Evolutionary conservation across 306 rosid species (phyloP).

Genomic region (Pyrus communis): DNA sequence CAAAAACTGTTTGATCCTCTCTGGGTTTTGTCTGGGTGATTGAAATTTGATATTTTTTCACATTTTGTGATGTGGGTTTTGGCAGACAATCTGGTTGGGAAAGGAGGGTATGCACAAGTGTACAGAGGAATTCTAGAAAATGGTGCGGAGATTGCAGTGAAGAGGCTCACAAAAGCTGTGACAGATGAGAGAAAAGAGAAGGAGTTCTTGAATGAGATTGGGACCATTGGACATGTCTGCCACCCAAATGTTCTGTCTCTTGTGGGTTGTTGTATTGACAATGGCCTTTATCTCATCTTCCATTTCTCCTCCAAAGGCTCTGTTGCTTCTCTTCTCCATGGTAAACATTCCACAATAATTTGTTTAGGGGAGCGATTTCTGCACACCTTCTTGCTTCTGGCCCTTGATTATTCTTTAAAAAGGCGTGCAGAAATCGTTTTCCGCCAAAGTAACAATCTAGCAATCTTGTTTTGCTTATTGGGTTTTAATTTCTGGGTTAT

Average conservation of each 20-base stretch:
- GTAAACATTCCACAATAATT: slow-evolving; percentile 22
- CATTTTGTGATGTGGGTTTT: slow-evolving; percentile 5
- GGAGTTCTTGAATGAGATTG: slow-evolving; percentile 88
- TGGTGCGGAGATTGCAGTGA: slow-evolving; percentile 79
- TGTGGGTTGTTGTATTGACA: slow-evolving; percentile 77
- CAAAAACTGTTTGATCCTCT: background rate
- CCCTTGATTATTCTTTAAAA: too few relatives aligned
- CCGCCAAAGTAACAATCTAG: background rate
- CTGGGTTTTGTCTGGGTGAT: background rate
- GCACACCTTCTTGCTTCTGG: background rate
- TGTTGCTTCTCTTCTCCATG: slow-evolving; percentile 82
- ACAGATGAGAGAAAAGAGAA: slow-evolving; percentile 83
- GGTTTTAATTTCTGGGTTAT: slow-evolving; percentile 13
- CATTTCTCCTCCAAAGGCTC: slow-evolving; percentile 71
- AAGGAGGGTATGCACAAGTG: slow-evolving; percentile 91
- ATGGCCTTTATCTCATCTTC: slow-evolving; percentile 79
- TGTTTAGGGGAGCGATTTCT: background rate
- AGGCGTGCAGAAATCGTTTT: background rate
- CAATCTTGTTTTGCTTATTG: background rate
- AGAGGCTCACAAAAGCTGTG: slow-evolving; percentile 61
- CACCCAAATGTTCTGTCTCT: slow-evolving; percentile 74
- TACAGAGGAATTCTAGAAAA: slow-evolving; percentile 57
- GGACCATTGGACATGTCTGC: slow-evolving; percentile 79
- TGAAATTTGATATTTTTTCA: background rate
- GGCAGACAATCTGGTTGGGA: slow-evolving; percentile 76